A percentile compares a stretch with the other conserved stretches of the same genome.
phyloP scores from a whole-genome alignment of 257 asterid species.

The Solanum medicagineum region DNA sequence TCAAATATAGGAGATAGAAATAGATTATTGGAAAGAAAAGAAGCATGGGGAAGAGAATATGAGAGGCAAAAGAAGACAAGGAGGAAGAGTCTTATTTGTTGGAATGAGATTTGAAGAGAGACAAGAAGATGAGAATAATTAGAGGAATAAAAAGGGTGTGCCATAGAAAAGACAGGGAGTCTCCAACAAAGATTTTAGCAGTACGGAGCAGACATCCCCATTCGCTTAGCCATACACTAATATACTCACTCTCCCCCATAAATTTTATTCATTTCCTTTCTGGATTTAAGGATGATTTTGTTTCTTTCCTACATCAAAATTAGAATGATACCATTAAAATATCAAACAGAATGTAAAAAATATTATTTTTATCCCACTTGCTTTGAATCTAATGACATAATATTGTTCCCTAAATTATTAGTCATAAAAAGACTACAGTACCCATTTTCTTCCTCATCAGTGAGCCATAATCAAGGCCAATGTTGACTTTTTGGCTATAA shows the following conservation, averaged over 20 bases:
- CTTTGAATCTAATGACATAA: not conserved
- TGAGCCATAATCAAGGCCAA: not conserved
- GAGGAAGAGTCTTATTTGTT: slow-evolving; percentile 5
- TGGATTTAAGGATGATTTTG: slow-evolving; percentile 16
- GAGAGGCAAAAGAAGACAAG: slow-evolving; percentile 21
- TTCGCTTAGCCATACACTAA: slow-evolving; percentile 5
- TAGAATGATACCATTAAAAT: not conserved
- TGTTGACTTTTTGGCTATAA: not conserved
- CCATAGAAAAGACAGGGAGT: slow-evolving; percentile 14
- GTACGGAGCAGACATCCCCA: slow-evolving; percentile 25
- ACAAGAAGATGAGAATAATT: slow-evolving; percentile 3
- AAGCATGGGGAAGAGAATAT: slow-evolving; percentile 5
- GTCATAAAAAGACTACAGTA: not conserved
- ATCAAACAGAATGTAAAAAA: not conserved
- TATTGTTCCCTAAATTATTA: not conserved
- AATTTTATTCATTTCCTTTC: slow-evolving; percentile 4
- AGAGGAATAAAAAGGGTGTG: slow-evolving; percentile 8
- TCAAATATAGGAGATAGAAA: not conserved
- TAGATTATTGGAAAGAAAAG: not conserved
- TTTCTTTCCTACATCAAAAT: slow-evolving; percentile 2
- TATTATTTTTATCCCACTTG: not conserved
- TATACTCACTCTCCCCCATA: slow-evolving; percentile 6
- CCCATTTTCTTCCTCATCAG: not conserved
- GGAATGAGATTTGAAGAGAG: slow-evolving; percentile 8
- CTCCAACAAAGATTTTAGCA: slow-evolving; percentile 35